A percentile compares a stretch with the other conserved stretches of the same genome.
phyloP scores from a whole-genome alignment of 1,284 basidiomycete genomes.

The Heimioporus punctisporus region DNA sequence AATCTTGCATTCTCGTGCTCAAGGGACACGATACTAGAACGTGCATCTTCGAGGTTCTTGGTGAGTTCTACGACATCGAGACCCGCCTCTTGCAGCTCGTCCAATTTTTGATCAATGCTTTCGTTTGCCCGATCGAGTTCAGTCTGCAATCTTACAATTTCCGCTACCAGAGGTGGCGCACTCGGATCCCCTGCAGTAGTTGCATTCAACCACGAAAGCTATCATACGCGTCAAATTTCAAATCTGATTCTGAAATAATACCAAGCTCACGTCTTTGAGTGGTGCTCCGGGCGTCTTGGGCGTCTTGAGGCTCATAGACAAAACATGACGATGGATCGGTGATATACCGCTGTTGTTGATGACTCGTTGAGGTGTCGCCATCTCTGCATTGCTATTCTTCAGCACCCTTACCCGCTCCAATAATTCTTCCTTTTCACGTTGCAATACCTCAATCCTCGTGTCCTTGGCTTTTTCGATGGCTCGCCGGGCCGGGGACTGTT shows the following conservation, averaged over 20 bases:
- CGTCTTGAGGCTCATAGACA: constrained; percentile 64
- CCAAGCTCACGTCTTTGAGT: constrained; percentile 65
- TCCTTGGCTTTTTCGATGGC: constrained; percentile 77
- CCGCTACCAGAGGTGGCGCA: constrained; percentile 57
- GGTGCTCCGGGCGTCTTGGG: constrained; percentile 80
- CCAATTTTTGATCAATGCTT: constrained; percentile 83
- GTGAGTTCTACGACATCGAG: constrained; percentile 69
- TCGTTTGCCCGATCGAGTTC: constrained; percentile 80
- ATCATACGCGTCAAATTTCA: constrained; percentile 9
- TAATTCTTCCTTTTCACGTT: constrained; percentile 76
- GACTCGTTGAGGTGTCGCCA: constrained; percentile 56
- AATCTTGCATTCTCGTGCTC: constrained; percentile 71
- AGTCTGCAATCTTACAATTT: constrained; percentile 67
- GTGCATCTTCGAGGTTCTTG: constrained; percentile 71
- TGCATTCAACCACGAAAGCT: constrained; percentile 77
- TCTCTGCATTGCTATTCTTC: constrained; percentile 48
- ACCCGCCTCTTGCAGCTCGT: constrained; percentile 79
- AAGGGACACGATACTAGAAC: constrained; percentile 51
- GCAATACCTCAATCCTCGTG: constrained; percentile 69
- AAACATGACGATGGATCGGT: constrained; percentile 70
- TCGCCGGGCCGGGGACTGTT: constrained; percentile 74
- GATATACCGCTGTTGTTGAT: constrained; percentile 61
- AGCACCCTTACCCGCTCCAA: constrained; percentile 66
- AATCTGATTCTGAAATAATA: not conserved
- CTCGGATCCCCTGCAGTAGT: constrained; percentile 48